Percentiles rank a stretch among this genome's conserved stretches.
Evolutionary conservation across 2,329 filamentous ascomycete genomes (phyloP).

Genomic region (Arthrobotrys pseudoclavata): DNA sequence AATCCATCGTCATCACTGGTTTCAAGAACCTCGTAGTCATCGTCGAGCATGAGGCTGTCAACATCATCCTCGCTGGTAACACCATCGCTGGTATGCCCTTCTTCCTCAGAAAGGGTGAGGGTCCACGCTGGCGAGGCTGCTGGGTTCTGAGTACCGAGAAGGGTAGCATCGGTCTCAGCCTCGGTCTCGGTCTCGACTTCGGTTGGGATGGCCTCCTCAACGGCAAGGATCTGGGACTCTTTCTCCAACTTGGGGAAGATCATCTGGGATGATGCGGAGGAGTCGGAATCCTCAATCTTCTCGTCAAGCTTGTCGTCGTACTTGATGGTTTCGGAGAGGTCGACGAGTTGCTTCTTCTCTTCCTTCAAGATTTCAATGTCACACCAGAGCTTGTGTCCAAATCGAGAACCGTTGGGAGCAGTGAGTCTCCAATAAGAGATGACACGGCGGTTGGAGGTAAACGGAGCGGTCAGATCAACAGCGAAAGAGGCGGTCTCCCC

Average conservation of each 20-base stretch:
- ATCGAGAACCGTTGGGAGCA: constrained; percentile 81
- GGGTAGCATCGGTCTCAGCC: constrained; percentile 72
- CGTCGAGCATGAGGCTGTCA: constrained; percentile 88
- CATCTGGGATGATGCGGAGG: constrained; percentile 76
- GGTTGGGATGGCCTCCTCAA: constrained; percentile 73
- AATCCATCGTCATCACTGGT: constrained; percentile 85
- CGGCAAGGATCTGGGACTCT: constrained; percentile 85
- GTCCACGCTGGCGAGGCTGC: constrained; percentile 61
- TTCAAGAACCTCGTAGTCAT: constrained; percentile 94
- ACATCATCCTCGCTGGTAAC: constrained; percentile 67
- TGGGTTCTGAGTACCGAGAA: constrained; percentile 72
- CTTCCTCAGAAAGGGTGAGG: constrained; percentile 59
- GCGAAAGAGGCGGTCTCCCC: constrained; percentile 85
- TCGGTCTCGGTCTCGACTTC: constrained; percentile 67
- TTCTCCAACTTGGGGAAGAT: constrained; percentile 97
- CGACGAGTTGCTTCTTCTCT: constrained; percentile 60
- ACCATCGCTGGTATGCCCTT: constrained; percentile 66
- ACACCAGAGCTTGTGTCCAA: constrained; percentile 95
- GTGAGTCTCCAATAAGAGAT: constrained; percentile 98
- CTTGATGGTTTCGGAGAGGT: constrained; percentile 55
- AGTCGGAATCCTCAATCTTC: constrained; percentile 64
- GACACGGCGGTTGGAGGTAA: constrained; percentile 73
- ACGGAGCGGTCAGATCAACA: constrained; percentile 83
- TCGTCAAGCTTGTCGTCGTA: constrained; percentile 61
- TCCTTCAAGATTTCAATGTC: constrained; percentile 79